A percentile compares a stretch with the other conserved stretches of the same genome.
phyloP scores from a whole-genome alignment of 2,329 filamentous ascomycete species.

The Ophiostoma fasciatum region DNA sequence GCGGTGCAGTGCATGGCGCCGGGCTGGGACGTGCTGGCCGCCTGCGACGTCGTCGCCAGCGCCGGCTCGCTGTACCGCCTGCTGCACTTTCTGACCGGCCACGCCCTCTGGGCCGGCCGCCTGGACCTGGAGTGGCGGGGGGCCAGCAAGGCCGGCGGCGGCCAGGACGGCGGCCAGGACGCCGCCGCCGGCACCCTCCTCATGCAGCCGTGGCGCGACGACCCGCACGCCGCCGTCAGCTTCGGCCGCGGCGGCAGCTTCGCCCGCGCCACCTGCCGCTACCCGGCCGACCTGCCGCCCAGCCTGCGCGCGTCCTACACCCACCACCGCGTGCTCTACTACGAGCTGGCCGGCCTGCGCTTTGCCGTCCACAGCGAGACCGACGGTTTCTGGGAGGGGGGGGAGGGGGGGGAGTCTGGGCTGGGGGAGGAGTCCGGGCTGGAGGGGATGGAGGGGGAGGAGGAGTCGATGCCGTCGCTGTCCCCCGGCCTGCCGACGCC shows the following conservation, averaged over 20 bases:
- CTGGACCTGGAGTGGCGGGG: constrained; percentile 11
- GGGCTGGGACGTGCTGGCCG: constrained; percentile 2
- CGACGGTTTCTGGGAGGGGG: constrained; percentile 11
- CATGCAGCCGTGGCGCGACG: constrained; percentile 11
- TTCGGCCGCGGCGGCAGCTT: constrained; percentile 12
- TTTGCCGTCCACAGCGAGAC: constrained; percentile 13
- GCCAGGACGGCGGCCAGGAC: background rate
- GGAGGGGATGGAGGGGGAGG: too few relatives aligned
- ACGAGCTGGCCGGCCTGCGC: constrained; percentile 11
- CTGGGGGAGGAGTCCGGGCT: too few relatives aligned
- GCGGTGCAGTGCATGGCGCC: constrained; percentile 10
- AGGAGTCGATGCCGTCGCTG: too few relatives aligned
- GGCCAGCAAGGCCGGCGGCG: background rate
- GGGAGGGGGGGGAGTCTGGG: too few relatives aligned
- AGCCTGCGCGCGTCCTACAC: constrained; percentile 7
- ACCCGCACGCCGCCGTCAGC: constrained; percentile 8
- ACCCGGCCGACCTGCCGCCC: constrained; percentile 4
- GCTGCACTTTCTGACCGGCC: constrained; percentile 9
- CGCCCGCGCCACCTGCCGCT: constrained; percentile 12
- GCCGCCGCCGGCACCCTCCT: constrained; percentile 5
- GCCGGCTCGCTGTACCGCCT: constrained; percentile 12
- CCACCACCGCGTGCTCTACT: constrained; percentile 14
- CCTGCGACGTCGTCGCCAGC: constrained; percentile 13
- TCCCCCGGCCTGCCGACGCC: constrained; percentile 2
- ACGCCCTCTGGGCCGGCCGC: background rate